Percentiles rank a stretch among this genome's conserved stretches.
These are phyloP conservation scores for Heterobasidion irregulare DNA, from an alignment of 1,284 basidiomycete genomes.

Conservation along the genomic window DNA sequence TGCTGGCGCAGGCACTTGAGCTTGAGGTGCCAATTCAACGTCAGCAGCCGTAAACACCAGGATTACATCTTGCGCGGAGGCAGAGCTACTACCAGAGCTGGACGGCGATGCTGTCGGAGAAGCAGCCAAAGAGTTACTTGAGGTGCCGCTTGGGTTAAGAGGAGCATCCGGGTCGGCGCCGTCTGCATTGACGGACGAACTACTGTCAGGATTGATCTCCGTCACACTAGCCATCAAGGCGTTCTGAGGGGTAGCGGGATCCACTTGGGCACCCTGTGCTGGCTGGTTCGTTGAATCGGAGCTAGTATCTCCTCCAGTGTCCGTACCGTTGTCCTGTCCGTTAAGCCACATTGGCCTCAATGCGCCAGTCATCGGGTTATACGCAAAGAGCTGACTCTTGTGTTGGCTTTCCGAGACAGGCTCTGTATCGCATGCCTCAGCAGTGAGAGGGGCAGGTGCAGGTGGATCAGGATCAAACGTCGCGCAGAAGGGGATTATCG, in stretches of 20 bases:
- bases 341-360: conserved; percentile 46
- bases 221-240: conserved; percentile 10
- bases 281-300: neutral
- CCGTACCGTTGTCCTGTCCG: conserved; percentile 6
- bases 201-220: neutral
- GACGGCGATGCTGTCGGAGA: neutral
- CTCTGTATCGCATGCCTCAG: conserved; percentile 31
- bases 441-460: conserved; percentile 37
- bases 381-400: conserved; percentile 53
- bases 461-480: conserved; percentile 50
- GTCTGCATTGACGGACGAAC: neutral
- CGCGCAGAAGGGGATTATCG: conserved; percentile 41
- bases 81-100: neutral
- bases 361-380: conserved; percentile 34
- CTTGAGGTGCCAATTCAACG: neutral
- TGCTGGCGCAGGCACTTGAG: neutral
- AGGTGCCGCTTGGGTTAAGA: neutral
- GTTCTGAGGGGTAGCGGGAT: conserved; percentile 6
- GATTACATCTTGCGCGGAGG: neutral
- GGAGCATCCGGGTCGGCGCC: neutral
- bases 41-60: neutral
- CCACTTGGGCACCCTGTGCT: conserved; percentile 5
- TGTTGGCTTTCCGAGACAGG: conserved; percentile 17
- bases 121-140: neutral
- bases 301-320: neutral